Evolutionary conservation across 2,329 filamentous ascomycete species (phyloP), one percentile per base, ranked within the genome.

Genomic region (Fusarium caatingaense): DNA sequence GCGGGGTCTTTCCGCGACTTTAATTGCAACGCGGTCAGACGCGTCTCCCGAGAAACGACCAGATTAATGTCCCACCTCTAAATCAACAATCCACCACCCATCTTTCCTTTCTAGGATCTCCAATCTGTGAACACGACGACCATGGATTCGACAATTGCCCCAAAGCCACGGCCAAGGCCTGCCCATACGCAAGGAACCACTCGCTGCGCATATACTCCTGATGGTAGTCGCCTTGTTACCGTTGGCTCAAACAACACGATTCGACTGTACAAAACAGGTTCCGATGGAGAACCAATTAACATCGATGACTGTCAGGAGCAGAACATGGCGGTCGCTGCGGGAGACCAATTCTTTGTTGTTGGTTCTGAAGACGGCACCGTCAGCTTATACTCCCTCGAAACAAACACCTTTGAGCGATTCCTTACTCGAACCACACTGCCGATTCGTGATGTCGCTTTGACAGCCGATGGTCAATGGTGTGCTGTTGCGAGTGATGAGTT

Each of bases 401-500:
- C 88, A 5, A 90, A 91, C 75, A 80, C 84, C 28, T 93, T 97
- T 81, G 93, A 97, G 67, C 90, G 91, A 64, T 92, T 97, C 71
- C 87, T 99, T 53, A 87, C 94, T 27, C 90, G 96, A 69, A 93
- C 91, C 61, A 91, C 93, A n/a, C 83, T 98, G 5, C 93, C 96
- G 1, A 89, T 98, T 32, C 89, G 96, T 75, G 94, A 98, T 78
- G 85, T 99, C 56, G 90, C 93, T 6, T 83, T 99, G 16, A 94
- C 93, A 4, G 87, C 89, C 3, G 92, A 98, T 77, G 87, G 88
- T 0, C 88, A 92, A 74, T 98, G 94, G 94, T 93, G 91, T 70
- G 96, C 96, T 30, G 93, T 98, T 27, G 94, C 94, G n/a, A 98
- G 94, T 84, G 97, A 98, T 79, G 96, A 99, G 79, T 84, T 97